These are phyloP conservation scores for Colletotrichum cuscutae DNA, from an alignment of 2,329 filamentous ascomycete genomes.

Conservation along the genomic window DNA sequence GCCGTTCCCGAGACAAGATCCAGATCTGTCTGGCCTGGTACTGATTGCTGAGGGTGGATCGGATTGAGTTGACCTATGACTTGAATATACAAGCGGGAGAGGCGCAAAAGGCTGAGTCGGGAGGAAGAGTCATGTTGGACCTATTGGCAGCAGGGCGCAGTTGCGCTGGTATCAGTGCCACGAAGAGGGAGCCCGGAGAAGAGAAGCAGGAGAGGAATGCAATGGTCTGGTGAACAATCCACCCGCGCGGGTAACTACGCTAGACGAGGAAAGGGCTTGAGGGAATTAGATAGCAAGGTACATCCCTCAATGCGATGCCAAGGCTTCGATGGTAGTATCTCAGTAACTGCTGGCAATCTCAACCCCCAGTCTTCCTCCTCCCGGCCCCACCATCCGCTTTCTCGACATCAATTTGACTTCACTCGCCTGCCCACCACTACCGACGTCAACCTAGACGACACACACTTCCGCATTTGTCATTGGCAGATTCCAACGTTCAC, in stretches of 20 bases:
- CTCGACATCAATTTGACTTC: constrained; percentile 15
- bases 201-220: constrained; percentile 1
- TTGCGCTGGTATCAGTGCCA: neutral
- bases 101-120: neutral
- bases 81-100: constrained; percentile 4
- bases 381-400: neutral
- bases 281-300: neutral
- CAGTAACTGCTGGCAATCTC: neutral
- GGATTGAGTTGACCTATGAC: constrained; percentile 4
- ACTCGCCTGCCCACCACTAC: neutral
- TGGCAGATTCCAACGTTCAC: constrained; percentile 20
- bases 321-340: neutral
- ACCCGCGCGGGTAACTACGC: constrained; percentile 20
- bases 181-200: neutral
- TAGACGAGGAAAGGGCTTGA: neutral
- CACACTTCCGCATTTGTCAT: neutral
- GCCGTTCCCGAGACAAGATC: constrained; percentile 30
- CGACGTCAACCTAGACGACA: neutral
- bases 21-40: neutral
- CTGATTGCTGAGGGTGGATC: neutral
- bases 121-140: neutral
- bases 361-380: neutral
- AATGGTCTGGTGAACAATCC: constrained; percentile 10
- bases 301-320: neutral
- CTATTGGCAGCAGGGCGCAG: neutral